Evolutionary conservation across 2,329 filamentous ascomycete genomes (phyloP).

Genomic region (Emmonsiellopsis sp.): DNA sequence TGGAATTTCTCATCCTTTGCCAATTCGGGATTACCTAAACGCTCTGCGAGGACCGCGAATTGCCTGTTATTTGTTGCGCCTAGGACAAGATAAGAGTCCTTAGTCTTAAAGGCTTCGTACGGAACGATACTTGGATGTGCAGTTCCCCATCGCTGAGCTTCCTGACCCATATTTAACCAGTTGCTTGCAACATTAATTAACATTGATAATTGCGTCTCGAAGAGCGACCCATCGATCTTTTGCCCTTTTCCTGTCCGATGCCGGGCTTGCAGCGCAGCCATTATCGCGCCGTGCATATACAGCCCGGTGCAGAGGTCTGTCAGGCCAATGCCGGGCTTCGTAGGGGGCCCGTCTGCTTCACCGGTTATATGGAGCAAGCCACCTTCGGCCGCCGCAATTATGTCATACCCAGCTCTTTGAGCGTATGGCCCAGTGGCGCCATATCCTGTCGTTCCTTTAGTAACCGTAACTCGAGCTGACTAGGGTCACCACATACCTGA

Average conservation of each 20-base stretch:
- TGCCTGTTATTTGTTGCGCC: slow-evolving; percentile 65
- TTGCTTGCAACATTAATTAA: slow-evolving; percentile 34
- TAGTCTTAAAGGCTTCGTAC: slow-evolving; percentile 51
- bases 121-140: slow-evolving; percentile 40
- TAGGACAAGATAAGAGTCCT: slow-evolving; percentile 60
- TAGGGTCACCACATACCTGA: slow-evolving; percentile 22
- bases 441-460: slow-evolving; percentile 19
- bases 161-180: slow-evolving; percentile 31
- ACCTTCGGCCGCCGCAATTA: slow-evolving; percentile 35
- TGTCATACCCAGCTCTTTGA: slow-evolving; percentile 36
- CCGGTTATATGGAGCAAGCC: slow-evolving; percentile 38
- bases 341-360: slow-evolving; percentile 30
- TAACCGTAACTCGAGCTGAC: not conserved
- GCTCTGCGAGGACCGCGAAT: slow-evolving; percentile 55
- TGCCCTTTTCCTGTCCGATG: slow-evolving; percentile 32
- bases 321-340: slow-evolving; percentile 33
- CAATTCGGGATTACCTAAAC: slow-evolving; percentile 50
- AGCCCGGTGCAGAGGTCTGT: slow-evolving; percentile 38
- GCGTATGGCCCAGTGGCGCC: slow-evolving; percentile 34
- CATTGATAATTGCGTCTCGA: slow-evolving; percentile 34
- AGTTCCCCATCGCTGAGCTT: slow-evolving; percentile 36
- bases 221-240: slow-evolving; percentile 36
- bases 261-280: slow-evolving; percentile 32
- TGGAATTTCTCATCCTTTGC: slow-evolving; percentile 50
- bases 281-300: slow-evolving; percentile 37